Base-by-base conservation (phyloP, 2,329 filamentous ascomycete species). In the Colletotrichum lindemuthianum region DNA sequence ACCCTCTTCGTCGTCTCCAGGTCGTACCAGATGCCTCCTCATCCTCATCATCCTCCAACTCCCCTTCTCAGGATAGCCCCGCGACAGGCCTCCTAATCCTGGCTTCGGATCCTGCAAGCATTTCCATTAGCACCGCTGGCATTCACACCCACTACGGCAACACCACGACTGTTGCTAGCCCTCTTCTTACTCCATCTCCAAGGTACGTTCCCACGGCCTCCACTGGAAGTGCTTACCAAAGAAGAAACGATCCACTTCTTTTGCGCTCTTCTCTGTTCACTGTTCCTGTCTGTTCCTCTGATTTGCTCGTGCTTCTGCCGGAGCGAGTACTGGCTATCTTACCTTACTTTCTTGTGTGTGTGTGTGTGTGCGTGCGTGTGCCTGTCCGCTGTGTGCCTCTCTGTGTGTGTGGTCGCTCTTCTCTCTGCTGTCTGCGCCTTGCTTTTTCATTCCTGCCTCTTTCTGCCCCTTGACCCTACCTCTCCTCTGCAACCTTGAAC, bases 21-120 rank as follows among this genome's bases (percentile, higher is more conserved):
- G 58, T 65, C 32, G 32, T 59, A 43, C 45, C 47, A 50, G 56
- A 50, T 43, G 54, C 54, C 54, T 63, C 52, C 41, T 41, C 41
- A 33, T 54, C 68, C 47, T 67, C 68, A 58, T 65, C 70, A n/a
- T 54, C 67, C 49, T 67, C 68, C 24, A 24, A 24, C 59, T 61
- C 70, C 54, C 71, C 66, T 69, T 66, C 61, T 69, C 77, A 79
- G 70, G 80, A 84, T 70, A 83, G 80, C 74, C 81, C 82, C 70
- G 81, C 80, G 54, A 80, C 82, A 70, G 80, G 81, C 69, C 73
- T 73, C 44, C 48, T 69, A 51, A 71, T 73, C 70, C 61, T 67
- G 47, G 47, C 36, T 57, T 47, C 63, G 52, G 66, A 69, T 61
- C 70, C 69, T 54, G 66, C 70, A 45, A 69, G 65, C 53, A 65